Percentiles rank a stretch among this genome's conserved stretches.
Conservation (phyloP, 306 rosid species). For the Alnus rubra region DNA sequence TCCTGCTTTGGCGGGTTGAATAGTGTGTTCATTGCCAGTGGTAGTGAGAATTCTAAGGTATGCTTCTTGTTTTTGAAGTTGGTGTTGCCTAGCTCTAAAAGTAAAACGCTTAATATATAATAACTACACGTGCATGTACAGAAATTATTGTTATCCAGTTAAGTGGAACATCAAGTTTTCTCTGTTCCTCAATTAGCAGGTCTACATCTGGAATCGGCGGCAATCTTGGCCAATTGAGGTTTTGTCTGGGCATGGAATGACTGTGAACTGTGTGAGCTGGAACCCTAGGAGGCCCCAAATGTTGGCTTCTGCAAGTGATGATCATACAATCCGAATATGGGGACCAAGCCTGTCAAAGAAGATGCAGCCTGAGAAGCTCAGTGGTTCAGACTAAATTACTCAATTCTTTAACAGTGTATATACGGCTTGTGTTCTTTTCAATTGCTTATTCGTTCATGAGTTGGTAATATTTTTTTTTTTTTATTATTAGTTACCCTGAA, state of each 20-base stretch:
- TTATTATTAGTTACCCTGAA: neutral
- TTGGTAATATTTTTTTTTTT: conserved; percentile 40
- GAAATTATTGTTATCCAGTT: neutral
- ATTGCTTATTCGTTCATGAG: conserved; percentile 34
- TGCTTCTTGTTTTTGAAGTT: conserved; percentile 10
- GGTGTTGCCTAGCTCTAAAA: no score
- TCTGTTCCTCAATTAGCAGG: conserved; percentile 46
- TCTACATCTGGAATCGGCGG: conserved; percentile 76
- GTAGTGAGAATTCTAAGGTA: conserved; percentile 90
- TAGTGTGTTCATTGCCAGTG: conserved; percentile 79
- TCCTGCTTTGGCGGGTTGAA: conserved; percentile 87
- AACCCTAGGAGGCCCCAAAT: conserved; percentile 75
- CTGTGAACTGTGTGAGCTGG: conserved; percentile 97
- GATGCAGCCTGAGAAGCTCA: conserved; percentile 34
- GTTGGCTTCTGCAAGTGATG: conserved; percentile 95
- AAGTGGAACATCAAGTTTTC: conserved; percentile 5
- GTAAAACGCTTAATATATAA: no score
- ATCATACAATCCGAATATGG: conserved; percentile 82
- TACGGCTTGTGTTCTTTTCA: conserved; percentile 24
- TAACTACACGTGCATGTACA: neutral
- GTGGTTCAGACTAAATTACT: conserved; percentile 27
- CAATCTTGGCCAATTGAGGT: conserved; percentile 66
- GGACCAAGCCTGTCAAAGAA: conserved; percentile 49
- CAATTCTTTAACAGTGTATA: conserved; percentile 35
- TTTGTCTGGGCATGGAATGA: conserved; percentile 68